Evolutionary conservation across 352 stramenopile genomes (phyloP), one percentile per base, ranked within the genome.

Genomic region (Globisporangium spiculum): DNA sequence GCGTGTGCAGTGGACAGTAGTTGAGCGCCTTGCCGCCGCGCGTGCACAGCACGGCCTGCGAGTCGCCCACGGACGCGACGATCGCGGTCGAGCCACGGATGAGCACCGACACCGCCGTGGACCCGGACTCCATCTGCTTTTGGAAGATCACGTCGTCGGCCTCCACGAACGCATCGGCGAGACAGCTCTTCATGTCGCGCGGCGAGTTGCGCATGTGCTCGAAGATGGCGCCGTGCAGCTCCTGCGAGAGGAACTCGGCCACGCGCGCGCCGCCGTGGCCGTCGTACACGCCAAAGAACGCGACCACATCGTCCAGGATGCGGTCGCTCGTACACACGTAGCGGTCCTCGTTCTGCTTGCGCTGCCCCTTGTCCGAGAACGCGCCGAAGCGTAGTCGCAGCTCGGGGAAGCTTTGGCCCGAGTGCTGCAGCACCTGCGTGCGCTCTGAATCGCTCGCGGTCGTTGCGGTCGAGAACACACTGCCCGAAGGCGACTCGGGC

Each of bases 261-360:
- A 96, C 84, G 56, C 88, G 77, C 4, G 80, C 46, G 24, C 89
- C 89, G 55, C 83, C 84, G 67, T 96, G 89, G 46, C 89, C 89
- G 68, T 96, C 89, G 68, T 92, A 96, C 1, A 96, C 69, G n/a
- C 83, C 89, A 64, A 96, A 94, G 67, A 88, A 96, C 32, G 83
- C 86, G 16, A 92, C 76, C 0, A 83, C 75, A 22, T 94, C 79
- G 67, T 92, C 72, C 48, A 77, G 56, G 5, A 91, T 75, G 60
- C 56, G 72, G n/a, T 78, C 73, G 34, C 83, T 80, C 1, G 73
- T 73, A 60, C 75, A 91, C 9, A 81, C 76, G 32, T 83, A 69
- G 66, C 86, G 77, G 72, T 96, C 88, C 71, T 96, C 88, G 75
- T 96, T 96, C 14, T 72, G 36, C 36, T 88, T 90, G 38, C 88